Base-by-base conservation (phyloP, 441 rosid genomes). In the Jatropha multifida region DNA sequence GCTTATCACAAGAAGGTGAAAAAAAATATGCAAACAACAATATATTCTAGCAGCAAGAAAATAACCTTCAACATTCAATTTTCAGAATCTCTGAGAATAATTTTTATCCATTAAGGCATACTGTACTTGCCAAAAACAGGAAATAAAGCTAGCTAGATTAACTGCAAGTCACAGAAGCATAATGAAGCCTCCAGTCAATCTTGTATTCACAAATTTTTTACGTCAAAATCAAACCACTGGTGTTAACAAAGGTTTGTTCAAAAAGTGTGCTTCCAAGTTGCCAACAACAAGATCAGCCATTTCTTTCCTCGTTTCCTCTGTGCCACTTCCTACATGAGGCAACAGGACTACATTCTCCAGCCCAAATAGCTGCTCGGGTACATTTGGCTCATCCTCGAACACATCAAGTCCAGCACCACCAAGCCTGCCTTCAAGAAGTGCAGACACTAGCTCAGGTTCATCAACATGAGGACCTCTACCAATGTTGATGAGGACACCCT, bases 371-470 rank as follows among this genome's bases (percentile, higher is more conserved):
- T 87, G 81, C 79, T 89, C 88, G 0, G 92, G 94, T 54, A 86
- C 87, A 15, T 85, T 72, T 41, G 92, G 94, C 55, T 91, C 96
- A n/a, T 89, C 68, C 65, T 87, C 89, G 73, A 80, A 91, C 71
- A 91, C 92, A 73, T 89, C 96, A 0, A 90, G 86, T n/a, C 95
- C 93, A 4, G 95, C 93, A 56, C 93, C 93, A 1, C 90, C 93
- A 63, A 89, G 67, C 71, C 89, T 83, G 71, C 92, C 89, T 79
- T 91, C 90, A 5, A 88, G 69, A 42, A 91, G 72, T 27, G 96
- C 94, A 48, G 90, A 81, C 37, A 91, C 92, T 42, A 91, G 88
- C 79, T 87, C 91, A 0, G 85, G 84, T 80, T 91, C 94, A 65
- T 91, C 89, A n/a, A 89, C 89, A 78, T 79, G 90, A 60, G 86